Percentiles rank a stretch among this genome's conserved stretches.
Conservation (phyloP, 73 alveolate species). For the Paramecium caudatum region DNA sequence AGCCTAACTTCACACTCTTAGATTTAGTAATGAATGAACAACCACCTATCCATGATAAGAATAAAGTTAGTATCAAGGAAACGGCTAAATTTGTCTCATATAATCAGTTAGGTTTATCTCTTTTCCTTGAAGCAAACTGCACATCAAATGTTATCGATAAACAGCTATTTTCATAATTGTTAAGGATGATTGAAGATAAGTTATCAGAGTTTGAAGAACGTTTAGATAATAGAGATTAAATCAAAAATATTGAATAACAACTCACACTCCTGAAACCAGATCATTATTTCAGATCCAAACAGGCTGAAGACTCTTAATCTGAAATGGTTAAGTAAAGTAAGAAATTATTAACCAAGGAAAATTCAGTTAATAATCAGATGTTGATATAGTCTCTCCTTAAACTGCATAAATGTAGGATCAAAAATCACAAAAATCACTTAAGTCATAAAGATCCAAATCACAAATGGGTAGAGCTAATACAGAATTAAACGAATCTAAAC, state of each 20-base stretch:
- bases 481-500: background rate
- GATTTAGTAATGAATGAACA: background rate
- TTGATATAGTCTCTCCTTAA: background rate
- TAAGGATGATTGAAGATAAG: slow-evolving; percentile 46
- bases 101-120: slow-evolving; percentile 25
- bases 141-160: background rate
- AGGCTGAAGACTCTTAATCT: background rate
- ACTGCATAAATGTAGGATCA: background rate
- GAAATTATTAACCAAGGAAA: background rate
- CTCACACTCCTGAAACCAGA: background rate
- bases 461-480: background rate
- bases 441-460: background rate
- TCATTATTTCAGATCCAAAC: slow-evolving; percentile 18
- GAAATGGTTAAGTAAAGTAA: slow-evolving; percentile 12
- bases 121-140: background rate
- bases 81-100: background rate
- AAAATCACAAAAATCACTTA: background rate
- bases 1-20: background rate
- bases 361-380: background rate
- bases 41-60: background rate
- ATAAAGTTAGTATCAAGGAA: background rate
- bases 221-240: slow-evolving; percentile 29
- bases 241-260: slow-evolving; percentile 9
- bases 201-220: slow-evolving; percentile 29
- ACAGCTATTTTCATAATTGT: background rate